Percentiles rank a stretch among this genome's conserved stretches.
phyloP scores from a whole-genome alignment of 2,329 filamentous ascomycete genomes.

The Pyrenophora tritici-repentis region DNA sequence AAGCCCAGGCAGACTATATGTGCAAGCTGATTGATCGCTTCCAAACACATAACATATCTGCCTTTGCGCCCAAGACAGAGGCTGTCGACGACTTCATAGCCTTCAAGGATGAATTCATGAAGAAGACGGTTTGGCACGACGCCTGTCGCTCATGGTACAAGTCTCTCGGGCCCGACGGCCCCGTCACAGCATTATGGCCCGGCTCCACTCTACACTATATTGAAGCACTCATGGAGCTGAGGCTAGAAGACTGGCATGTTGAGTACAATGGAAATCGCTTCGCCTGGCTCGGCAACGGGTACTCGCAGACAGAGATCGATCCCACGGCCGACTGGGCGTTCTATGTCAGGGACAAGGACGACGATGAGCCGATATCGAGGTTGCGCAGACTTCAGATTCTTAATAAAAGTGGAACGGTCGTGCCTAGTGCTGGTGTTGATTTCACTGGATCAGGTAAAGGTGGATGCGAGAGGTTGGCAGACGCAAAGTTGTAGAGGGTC shows the following conservation, averaged over 20 bases:
- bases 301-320: conserved; percentile 43
- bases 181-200: conserved; percentile 51
- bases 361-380: conserved; percentile 38
- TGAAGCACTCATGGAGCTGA: conserved; percentile 53
- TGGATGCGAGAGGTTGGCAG: background rate
- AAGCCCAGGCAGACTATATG: conserved; percentile 57
- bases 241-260: conserved; percentile 56
- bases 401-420: conserved; percentile 40
- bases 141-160: conserved; percentile 54
- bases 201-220: conserved; percentile 57
- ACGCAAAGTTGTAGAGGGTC: conserved; percentile 22
- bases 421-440: conserved; percentile 14
- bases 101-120: conserved; percentile 54
- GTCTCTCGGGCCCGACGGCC: conserved; percentile 37
- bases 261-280: conserved; percentile 47
- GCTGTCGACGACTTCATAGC: conserved; percentile 58
- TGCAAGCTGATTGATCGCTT: conserved; percentile 57
- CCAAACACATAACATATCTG: conserved; percentile 55
- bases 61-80: conserved; percentile 51
- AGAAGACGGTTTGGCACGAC: conserved; percentile 53
- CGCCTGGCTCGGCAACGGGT: conserved; percentile 48
- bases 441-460: conserved; percentile 20
- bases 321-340: conserved; percentile 44
- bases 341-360: conserved; percentile 43
- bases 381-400: conserved; percentile 34